These are phyloP conservation scores for Physcomitrellopsis africana DNA, from an alignment of 225 moss, liverwort and hornwort genomes.

Conservation along the genomic window DNA sequence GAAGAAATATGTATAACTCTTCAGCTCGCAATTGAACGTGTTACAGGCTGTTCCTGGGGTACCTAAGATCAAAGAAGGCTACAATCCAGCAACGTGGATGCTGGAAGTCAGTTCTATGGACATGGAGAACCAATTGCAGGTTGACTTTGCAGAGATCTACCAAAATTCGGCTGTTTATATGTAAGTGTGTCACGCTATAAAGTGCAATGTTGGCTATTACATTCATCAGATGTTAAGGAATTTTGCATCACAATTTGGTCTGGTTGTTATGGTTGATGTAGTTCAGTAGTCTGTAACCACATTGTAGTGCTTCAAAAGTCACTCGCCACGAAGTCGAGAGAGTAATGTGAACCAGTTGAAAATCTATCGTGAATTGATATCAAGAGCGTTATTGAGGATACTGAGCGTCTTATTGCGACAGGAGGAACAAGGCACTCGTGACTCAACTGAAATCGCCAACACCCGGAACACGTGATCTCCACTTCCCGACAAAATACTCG, in stretches of 20 bases:
- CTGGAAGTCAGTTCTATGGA: conserved; percentile 65
- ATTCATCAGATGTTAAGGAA: not conserved
- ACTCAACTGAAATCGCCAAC: conserved; percentile 57
- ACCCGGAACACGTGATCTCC: conserved; percentile 47
- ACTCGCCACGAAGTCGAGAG: too few species aligned
- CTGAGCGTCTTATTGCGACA: conserved; percentile 26
- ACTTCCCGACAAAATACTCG: conserved; percentile 69
- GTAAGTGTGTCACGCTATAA: conserved; percentile 37
- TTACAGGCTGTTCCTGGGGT: conserved; percentile 68
- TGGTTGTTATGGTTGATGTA: too few species aligned
- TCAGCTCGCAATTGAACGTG: not conserved
- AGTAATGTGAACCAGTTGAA: too few species aligned
- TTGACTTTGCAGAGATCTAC: conserved; percentile 79
- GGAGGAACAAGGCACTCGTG: conserved; percentile 76
- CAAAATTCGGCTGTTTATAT: conserved; percentile 48
- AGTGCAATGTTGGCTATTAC: too few species aligned
- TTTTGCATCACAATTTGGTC: too few species aligned
- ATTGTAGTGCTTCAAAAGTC: too few species aligned
- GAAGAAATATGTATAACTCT: not conserved
- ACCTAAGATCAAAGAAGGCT: conserved; percentile 72
- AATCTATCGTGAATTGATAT: too few species aligned
- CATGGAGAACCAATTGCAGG: conserved; percentile 54
- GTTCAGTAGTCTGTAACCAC: too few species aligned
- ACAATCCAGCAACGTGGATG: conserved; percentile 96
- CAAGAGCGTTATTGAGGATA: too few species aligned